Evolutionary conservation across 768 basidiomycete species (phyloP).

Genomic region (Kwoniella sp.): DNA sequence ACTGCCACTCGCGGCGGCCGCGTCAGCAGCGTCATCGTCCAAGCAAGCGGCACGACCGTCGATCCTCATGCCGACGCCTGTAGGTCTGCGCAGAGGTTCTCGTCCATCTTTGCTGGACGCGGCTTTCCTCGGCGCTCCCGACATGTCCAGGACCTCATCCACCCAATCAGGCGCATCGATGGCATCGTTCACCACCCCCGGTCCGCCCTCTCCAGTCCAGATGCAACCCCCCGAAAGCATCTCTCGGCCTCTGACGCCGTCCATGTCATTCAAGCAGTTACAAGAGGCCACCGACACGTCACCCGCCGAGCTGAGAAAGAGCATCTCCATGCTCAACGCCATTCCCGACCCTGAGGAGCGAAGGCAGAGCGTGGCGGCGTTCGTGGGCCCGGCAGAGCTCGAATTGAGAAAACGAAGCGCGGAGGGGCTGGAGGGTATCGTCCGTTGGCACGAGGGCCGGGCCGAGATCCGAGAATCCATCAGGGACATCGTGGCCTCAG

Average conservation of each 20-base stretch:
- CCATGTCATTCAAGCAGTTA: slow-evolving; percentile 5
- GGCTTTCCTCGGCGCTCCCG: slow-evolving; percentile 4
- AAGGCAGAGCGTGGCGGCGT: neutral
- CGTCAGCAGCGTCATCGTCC: slow-evolving; percentile 1
- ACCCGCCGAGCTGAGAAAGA: slow-evolving; percentile 3
- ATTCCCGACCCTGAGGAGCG: slow-evolving; percentile 7
- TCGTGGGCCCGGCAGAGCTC: slow-evolving; percentile 5
- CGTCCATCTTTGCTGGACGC: slow-evolving; percentile 10
- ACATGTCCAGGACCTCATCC: slow-evolving; percentile 16
- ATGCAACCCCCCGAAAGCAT: slow-evolving; percentile 1
- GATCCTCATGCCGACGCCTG: slow-evolving; percentile 10
- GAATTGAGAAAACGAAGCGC: slow-evolving; percentile 9
- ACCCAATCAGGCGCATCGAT: slow-evolving; percentile 6
- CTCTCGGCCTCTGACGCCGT: slow-evolving; percentile 10
- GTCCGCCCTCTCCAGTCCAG: slow-evolving; percentile 1
- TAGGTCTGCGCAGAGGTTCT: neutral
- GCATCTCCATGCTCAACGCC: neutral
- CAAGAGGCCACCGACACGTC: neutral
- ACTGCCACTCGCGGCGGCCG: slow-evolving; percentile 4
- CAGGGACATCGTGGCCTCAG: slow-evolving; percentile 10
- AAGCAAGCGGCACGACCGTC: neutral
- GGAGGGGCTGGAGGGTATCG: slow-evolving; percentile 18
- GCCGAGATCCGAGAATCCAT: slow-evolving; percentile 18
- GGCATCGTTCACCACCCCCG: slow-evolving; percentile 8
- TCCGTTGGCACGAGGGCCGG: slow-evolving; percentile 31